Evolutionary conservation across 2,329 filamentous ascomycete species (phyloP).

Genomic region (Fusarium irregulare): DNA sequence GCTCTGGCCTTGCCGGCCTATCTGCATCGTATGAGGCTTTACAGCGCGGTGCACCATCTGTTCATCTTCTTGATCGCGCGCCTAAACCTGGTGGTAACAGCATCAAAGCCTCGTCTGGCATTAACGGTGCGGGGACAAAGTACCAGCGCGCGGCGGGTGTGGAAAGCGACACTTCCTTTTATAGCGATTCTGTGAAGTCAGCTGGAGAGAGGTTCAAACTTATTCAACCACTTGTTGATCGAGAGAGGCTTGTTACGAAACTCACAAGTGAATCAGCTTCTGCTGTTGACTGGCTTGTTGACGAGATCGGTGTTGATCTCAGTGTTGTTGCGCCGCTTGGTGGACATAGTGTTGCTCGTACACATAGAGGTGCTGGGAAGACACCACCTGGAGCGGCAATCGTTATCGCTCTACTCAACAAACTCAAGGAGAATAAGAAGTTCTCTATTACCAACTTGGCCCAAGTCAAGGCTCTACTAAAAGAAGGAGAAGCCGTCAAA

Average conservation of each 20-base stretch:
- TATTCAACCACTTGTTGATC: constrained; percentile 43
- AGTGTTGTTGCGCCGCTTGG: constrained; percentile 68
- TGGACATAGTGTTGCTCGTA: constrained; percentile 63
- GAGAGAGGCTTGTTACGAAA: constrained; percentile 59
- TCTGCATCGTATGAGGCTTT: constrained; percentile 69
- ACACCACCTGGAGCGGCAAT: constrained; percentile 70
- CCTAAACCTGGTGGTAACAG: constrained; percentile 71
- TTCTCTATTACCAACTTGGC: constrained; percentile 65
- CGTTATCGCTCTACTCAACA: constrained; percentile 63
- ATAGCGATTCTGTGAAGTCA: constrained; percentile 67
- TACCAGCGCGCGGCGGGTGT: constrained; percentile 61
- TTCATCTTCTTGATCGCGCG: constrained; percentile 69
- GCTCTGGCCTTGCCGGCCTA: constrained; percentile 72
- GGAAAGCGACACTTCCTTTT: constrained; percentile 58
- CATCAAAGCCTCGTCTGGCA: constrained; percentile 75
- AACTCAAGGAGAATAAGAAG: constrained; percentile 59
- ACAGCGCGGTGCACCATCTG: constrained; percentile 58
- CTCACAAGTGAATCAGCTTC: constrained; percentile 61
- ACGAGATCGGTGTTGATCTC: constrained; percentile 68
- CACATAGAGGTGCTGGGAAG: constrained; percentile 64
- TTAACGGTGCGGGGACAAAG: constrained; percentile 70
- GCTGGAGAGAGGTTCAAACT: constrained; percentile 59
- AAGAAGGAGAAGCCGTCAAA: constrained; percentile 51
- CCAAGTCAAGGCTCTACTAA: constrained; percentile 64
- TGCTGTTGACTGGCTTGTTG: constrained; percentile 67